Evolutionary conservation across 2,329 filamentous ascomycete species (phyloP), one percentile per base, ranked within the genome.

Genomic region (Aspergillus intermedius): DNA sequence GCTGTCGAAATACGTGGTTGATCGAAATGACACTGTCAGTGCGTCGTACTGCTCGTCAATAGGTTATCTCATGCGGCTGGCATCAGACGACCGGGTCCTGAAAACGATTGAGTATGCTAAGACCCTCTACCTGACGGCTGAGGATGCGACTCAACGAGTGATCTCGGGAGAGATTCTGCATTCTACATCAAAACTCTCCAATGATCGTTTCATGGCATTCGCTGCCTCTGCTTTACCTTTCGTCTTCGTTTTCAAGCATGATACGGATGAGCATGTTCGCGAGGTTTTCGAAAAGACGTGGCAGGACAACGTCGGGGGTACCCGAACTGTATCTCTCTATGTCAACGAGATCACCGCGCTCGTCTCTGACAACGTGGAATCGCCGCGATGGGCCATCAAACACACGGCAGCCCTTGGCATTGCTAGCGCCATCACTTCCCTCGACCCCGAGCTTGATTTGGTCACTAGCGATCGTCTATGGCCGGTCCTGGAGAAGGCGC

Each of bases 11-110:
- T 82, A 91, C 49, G 81, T 91, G 1, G 78, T 95, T 44, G 93
- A 98, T 65, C 85, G 87, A 54, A 98, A 98, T 62, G 90, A 96
- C 58, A 93, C 94, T 15, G 91, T 96, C 49, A 91, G 87, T 62
- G 86, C 87, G 53, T 87, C 87, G 2, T 98, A 96, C 65, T 91
- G 91, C 17, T 84, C 83, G 46, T 84, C 91, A 3, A 81, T 89
- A 19, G 93, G 91, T 0, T 97, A 97, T 64, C 76, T 97, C 48
- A 78, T 93, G 57, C 82, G 81, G 17, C 61, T 81, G 9, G 79
- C 79, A n/a, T 77, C 77, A 1, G 78, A 83, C 55, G 77, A 79
- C 53, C 77, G 78, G 53, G 70, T 83, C 12, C 61, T 82, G 19
- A 71, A 76, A 37, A 76, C 79, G 3, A 73, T 80, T 42, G 61